Percentiles rank a stretch among this genome's conserved stretches.
Evolutionary conservation across 805 yeast species (phyloP).

Genomic region (Candida ovalis): DNA sequence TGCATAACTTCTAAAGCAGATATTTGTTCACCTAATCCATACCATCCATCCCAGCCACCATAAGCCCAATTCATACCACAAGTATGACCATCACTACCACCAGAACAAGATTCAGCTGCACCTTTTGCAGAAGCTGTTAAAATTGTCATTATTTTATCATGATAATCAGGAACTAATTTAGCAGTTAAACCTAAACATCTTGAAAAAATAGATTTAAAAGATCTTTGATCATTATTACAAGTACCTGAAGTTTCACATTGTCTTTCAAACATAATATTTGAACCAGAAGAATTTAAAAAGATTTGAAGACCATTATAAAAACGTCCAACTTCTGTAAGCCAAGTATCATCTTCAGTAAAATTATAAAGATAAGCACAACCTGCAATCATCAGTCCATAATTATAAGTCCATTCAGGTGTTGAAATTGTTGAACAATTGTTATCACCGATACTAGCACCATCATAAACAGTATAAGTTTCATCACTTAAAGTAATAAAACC

Average conservation of each 20-base stretch:
- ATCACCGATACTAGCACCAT: slow-evolving; percentile 50
- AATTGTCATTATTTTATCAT: slow-evolving; percentile 35
- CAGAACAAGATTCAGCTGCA: slow-evolving; percentile 76
- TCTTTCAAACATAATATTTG: slow-evolving; percentile 52
- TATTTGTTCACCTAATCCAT: slow-evolving; percentile 85
- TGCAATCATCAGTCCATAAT: slow-evolving; percentile 61
- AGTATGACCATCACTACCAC: slow-evolving; percentile 83
- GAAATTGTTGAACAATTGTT: slow-evolving; percentile 49
- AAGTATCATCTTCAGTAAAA: slow-evolving; percentile 44
- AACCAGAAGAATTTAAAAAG: slow-evolving; percentile 40
- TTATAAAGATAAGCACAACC: slow-evolving; percentile 72
- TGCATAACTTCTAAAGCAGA: slow-evolving; percentile 66
- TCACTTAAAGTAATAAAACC: slow-evolving; percentile 23
- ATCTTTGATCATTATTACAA: slow-evolving; percentile 75
- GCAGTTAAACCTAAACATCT: slow-evolving; percentile 60
- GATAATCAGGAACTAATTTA: slow-evolving; percentile 47
- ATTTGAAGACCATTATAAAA: slow-evolving; percentile 37
- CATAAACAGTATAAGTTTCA: slow-evolving; percentile 40
- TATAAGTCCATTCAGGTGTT: slow-evolving; percentile 60
- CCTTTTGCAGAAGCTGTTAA: slow-evolving; percentile 50
- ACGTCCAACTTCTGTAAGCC: slow-evolving; percentile 39
- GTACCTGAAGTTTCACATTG: slow-evolving; percentile 49
- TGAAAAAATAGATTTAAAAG: slow-evolving; percentile 68
- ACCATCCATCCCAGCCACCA: slow-evolving; percentile 58
- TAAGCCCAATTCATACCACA: slow-evolving; percentile 75